Percentiles rank a stretch among this genome's conserved stretches.
phyloP scores from a whole-genome alignment of 2,329 filamentous ascomycete genomes.

The Orbilia blumenaviensis region DNA sequence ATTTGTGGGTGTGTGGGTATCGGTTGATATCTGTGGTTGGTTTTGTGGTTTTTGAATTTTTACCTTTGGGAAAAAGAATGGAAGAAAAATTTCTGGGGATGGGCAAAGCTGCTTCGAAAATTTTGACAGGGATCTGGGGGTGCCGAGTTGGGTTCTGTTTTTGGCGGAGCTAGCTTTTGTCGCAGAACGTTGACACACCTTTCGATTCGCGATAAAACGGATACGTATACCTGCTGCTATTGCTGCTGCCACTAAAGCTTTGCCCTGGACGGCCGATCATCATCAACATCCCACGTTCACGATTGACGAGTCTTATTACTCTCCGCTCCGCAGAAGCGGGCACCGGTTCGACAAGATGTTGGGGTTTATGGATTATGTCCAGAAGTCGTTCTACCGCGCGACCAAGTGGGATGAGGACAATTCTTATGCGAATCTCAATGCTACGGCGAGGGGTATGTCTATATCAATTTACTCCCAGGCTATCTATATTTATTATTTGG shows the following conservation, averaged over 20 bases:
- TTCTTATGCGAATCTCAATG: conserved; percentile 85
- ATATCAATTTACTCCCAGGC: not conserved
- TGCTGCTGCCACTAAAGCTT: not conserved
- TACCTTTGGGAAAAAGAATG: conserved; percentile 17
- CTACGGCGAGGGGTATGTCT: conserved; percentile 76
- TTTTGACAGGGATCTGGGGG: conserved; percentile 41
- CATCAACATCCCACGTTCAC: not conserved
- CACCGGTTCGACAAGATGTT: conserved; percentile 71
- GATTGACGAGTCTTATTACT: conserved; percentile 28
- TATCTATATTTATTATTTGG: not conserved
- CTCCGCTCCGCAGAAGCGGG: conserved; percentile 47
- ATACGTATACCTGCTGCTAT: not conserved
- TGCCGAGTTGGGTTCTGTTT: conserved; percentile 4
- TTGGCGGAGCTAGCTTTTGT: conserved; percentile 16
- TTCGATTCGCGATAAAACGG: not conserved
- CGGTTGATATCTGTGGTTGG: not conserved
- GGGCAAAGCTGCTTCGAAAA: conserved; percentile 33
- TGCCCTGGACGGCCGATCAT: not conserved
- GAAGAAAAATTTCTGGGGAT: conserved; percentile 43
- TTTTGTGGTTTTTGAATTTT: not conserved
- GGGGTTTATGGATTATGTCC: conserved; percentile 97
- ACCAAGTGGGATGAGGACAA: conserved; percentile 92
- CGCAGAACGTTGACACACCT: conserved; percentile 33
- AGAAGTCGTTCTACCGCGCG: conserved; percentile 85
- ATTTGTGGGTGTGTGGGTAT: not conserved